Conservation (phyloP, 441 rosid genomes). For the Brassica hybrid region DNA sequence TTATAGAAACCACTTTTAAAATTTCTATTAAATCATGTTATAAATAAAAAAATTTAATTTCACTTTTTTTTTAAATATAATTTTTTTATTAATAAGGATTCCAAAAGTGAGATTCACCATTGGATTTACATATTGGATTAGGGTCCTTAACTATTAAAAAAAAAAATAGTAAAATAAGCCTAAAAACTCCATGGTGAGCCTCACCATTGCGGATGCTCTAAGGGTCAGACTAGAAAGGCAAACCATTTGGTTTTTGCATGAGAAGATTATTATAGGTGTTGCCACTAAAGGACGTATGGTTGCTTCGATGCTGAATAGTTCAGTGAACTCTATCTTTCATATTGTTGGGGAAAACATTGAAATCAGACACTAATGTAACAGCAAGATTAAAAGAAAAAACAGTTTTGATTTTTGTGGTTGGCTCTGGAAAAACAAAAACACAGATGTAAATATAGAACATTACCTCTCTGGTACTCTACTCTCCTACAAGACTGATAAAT, state of each 20-base stretch:
- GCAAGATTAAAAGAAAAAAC: neutral
- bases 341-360: neutral
- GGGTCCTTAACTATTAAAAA: too few species aligned
- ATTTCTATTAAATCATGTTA: too few species aligned
- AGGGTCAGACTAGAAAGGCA: too few species aligned
- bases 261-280: conserved; percentile 79
- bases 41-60: too few species aligned
- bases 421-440: neutral
- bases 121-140: too few species aligned
- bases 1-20: too few species aligned
- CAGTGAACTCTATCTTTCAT: neutral
- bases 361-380: too few species aligned
- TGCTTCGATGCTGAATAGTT: neutral
- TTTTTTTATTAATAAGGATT: too few species aligned
- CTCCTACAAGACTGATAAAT: too few species aligned
- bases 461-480: neutral
- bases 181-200: conserved; percentile 66
- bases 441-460: neutral
- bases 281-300: conserved; percentile 95
- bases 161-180: too few species aligned
- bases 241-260: conserved; percentile 83
- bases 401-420: neutral
- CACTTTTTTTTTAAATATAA: too few species aligned
- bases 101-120: too few species aligned
- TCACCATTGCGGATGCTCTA: conserved; percentile 66